A percentile compares a stretch with the other conserved stretches of the same genome.
Conservation (phyloP, 106 monocot species). For the Agapanthus africanus region DNA sequence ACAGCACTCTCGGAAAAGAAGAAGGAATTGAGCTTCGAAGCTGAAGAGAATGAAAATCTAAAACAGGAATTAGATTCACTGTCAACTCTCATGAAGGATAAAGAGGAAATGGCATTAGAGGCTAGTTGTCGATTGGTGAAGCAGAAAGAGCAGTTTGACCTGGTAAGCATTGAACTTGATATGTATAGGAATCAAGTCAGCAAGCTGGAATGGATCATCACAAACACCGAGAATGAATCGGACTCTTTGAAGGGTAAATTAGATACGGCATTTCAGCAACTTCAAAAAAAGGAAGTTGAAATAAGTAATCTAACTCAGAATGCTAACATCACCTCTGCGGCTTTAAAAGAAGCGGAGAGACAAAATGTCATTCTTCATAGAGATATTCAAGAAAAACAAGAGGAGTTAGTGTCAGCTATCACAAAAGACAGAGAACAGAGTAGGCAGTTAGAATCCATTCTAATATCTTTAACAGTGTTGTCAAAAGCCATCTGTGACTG, state of each 20-base stretch:
- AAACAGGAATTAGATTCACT: slow-evolving; percentile 27
- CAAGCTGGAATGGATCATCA: slow-evolving; percentile 32
- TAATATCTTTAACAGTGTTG: slow-evolving; percentile 24
- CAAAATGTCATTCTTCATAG: slow-evolving; percentile 31
- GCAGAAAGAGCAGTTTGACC: slow-evolving; percentile 31
- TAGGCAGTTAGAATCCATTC: slow-evolving; percentile 30
- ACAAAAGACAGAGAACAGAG: slow-evolving; percentile 21
- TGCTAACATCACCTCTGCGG: slow-evolving; percentile 14
- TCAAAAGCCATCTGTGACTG: slow-evolving; percentile 27
- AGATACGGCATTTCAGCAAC: slow-evolving; percentile 28
- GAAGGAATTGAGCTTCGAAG: slow-evolving; percentile 17
- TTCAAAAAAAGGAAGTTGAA: slow-evolving; percentile 25
- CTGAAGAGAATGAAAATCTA: slow-evolving; percentile 34
- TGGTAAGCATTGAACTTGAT: slow-evolving; percentile 21
- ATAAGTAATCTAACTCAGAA: slow-evolving; percentile 31
- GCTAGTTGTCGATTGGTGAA: slow-evolving; percentile 15
- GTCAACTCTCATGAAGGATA: slow-evolving; percentile 16
- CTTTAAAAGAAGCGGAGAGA: slow-evolving; percentile 37
- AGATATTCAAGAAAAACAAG: slow-evolving; percentile 42
- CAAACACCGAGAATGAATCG: slow-evolving; percentile 23
- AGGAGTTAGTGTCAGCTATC: slow-evolving; percentile 8
- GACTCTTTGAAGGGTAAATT: slow-evolving; percentile 28
- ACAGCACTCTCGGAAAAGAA: slow-evolving; percentile 26
- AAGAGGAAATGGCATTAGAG: slow-evolving; percentile 33
- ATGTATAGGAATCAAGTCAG: slow-evolving; percentile 22